phyloP scores from a whole-genome alignment of 345 rosid species.

The Populus deltoides region DNA sequence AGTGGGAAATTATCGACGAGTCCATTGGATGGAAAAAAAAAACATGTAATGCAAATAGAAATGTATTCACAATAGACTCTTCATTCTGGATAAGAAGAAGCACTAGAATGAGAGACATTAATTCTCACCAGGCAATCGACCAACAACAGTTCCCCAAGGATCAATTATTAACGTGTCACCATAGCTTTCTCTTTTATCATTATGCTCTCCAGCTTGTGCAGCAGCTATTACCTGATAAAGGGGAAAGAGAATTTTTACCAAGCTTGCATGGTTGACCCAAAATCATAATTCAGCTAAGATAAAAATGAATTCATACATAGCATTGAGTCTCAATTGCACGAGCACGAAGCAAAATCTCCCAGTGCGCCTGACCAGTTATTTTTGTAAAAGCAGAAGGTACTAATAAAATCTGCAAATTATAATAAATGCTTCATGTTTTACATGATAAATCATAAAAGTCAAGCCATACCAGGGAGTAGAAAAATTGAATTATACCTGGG shows the following conservation, averaged over 20 bases:
- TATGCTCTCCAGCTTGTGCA: conserved; percentile 88
- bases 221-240: conserved; percentile 71
- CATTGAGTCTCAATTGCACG: conserved; percentile 95
- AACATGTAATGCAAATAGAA: neutral
- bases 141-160: conserved; percentile 86
- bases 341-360: conserved; percentile 93
- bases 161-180: conserved; percentile 85
- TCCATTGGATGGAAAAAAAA: neutral
- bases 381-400: conserved; percentile 89
- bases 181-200: conserved; percentile 74
- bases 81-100: neutral
- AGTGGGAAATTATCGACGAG: neutral
- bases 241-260: neutral
- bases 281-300: neutral
- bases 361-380: conserved; percentile 87
- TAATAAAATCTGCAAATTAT: conserved; percentile 53
- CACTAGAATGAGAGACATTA: neutral
- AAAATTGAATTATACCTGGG: conserved; percentile 51
- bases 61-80: neutral
- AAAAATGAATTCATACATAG: conserved; percentile 51
- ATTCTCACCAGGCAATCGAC: conserved; percentile 69
- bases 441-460: neutral
- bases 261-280: neutral
- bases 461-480: neutral
- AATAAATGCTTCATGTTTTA: neutral